Evolutionary conservation across 345 rosid genomes (phyloP).

Genomic region (Diplotaxis tenuifolia): DNA sequence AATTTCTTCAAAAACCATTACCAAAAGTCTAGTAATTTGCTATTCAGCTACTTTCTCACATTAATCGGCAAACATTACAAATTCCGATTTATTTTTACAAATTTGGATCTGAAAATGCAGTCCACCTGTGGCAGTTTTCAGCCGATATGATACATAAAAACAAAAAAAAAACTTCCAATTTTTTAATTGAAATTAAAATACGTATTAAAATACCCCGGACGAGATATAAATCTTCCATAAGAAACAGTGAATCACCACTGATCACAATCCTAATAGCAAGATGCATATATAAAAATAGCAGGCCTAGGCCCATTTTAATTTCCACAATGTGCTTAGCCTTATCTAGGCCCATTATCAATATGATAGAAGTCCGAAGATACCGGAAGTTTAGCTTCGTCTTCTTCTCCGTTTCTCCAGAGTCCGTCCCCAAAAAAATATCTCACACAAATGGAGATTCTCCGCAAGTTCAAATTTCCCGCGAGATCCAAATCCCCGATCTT

Average conservation of each 20-base stretch:
- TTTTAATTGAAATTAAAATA: neutral
- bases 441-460: slow-evolving; percentile 20
- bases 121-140: no score
- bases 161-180: neutral
- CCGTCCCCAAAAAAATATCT: neutral
- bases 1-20: no score
- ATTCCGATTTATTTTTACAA: no score
- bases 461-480: slow-evolving; percentile 41
- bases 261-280: neutral
- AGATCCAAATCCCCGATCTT: slow-evolving; percentile 39
- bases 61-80: no score
- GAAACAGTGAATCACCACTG: neutral
- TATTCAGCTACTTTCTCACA: neutral
- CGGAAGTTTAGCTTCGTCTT: neutral
- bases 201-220: neutral
- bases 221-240: neutral
- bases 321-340: neutral
- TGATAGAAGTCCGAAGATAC: neutral
- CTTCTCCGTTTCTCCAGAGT: slow-evolving; percentile 10
- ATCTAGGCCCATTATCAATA: neutral
- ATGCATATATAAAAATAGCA: neutral
- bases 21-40: no score
- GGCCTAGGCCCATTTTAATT: neutral
- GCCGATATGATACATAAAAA: no score
- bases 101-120: no score